Conservation (phyloP, 1,284 basidiomycete species). For the Pascua sp. region DNA sequence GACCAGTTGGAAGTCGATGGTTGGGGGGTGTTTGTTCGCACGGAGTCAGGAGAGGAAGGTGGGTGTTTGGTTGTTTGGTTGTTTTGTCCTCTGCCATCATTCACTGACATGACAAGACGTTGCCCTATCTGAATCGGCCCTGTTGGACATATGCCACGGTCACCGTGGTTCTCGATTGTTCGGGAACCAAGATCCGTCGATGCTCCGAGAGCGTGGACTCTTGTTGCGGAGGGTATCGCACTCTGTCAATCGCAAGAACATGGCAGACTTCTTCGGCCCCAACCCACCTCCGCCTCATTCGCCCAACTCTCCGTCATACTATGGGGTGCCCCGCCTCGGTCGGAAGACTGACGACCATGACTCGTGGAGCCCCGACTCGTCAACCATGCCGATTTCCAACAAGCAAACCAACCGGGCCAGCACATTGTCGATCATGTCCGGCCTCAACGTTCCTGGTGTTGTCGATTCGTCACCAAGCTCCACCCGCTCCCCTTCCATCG, state of each 20-base stretch:
- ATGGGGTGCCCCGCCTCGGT: slow-evolving; percentile 36
- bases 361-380: slow-evolving; percentile 1
- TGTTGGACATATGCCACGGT: slow-evolving; percentile 80
- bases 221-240: slow-evolving; percentile 60
- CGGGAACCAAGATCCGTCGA: slow-evolving; percentile 7
- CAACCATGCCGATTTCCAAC: slow-evolving; percentile 8
- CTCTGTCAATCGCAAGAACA: slow-evolving; percentile 54
- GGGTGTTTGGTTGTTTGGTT: slow-evolving; percentile 25
- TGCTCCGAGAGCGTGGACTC: slow-evolving; percentile 69
- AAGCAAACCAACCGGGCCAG: slow-evolving; percentile 86
- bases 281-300: slow-evolving; percentile 51
- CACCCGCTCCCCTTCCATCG: slow-evolving; percentile 43
- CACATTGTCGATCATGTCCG: slow-evolving; percentile 89
- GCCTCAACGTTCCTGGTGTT: slow-evolving; percentile 73
- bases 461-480: slow-evolving; percentile 53
- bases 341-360: slow-evolving; percentile 14
- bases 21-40: slow-evolving; percentile 74
- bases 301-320: slow-evolving; percentile 52
- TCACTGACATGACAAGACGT: slow-evolving; percentile 52
- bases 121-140: slow-evolving; percentile 75
- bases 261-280: slow-evolving; percentile 60
- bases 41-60: slow-evolving; percentile 59
- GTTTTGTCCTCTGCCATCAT: not conserved
- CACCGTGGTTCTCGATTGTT: slow-evolving; percentile 59
- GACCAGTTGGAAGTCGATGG: slow-evolving; percentile 71